These are phyloP conservation scores for Hippophae rhamnoides DNA, from an alignment of 306 rosid species.

Conservation along the genomic window DNA sequence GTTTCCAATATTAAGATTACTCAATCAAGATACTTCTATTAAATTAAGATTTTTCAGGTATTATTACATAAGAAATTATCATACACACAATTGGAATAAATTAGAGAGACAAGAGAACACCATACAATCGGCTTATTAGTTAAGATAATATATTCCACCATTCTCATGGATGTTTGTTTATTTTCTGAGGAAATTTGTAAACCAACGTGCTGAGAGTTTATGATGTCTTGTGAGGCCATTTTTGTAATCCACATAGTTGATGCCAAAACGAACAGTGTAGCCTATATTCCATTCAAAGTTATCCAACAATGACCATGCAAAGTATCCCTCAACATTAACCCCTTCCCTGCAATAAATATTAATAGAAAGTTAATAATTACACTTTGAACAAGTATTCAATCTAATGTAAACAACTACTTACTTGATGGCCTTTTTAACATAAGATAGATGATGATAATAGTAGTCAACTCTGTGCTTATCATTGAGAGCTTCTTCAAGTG, in stretches of 20 bases:
- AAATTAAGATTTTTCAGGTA: too few species aligned
- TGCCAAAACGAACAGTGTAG: constrained; percentile 49
- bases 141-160: too few species aligned
- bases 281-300: constrained; percentile 46
- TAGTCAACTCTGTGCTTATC: constrained; percentile 44
- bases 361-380: background rate
- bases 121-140: too few species aligned
- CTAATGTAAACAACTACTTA: constrained; percentile 19
- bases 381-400: background rate
- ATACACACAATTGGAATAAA: too few species aligned
- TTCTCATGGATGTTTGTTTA: too few species aligned
- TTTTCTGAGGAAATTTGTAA: constrained; percentile 36
- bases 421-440: constrained; percentile 39
- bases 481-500: constrained; percentile 17
- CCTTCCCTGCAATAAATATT: constrained; percentile 30
- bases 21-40: too few species aligned
- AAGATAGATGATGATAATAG: constrained; percentile 28
- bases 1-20: too few species aligned
- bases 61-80: too few species aligned
- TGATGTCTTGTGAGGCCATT: constrained; percentile 38
- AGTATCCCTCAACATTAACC: constrained; percentile 52
- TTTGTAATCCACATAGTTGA: constrained; percentile 48
- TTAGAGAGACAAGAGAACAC: too few species aligned
- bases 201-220: constrained; percentile 59
- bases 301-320: constrained; percentile 63